Conservation (phyloP, 2,329 filamentous ascomycete genomes). For the Monilinia polystroma region DNA sequence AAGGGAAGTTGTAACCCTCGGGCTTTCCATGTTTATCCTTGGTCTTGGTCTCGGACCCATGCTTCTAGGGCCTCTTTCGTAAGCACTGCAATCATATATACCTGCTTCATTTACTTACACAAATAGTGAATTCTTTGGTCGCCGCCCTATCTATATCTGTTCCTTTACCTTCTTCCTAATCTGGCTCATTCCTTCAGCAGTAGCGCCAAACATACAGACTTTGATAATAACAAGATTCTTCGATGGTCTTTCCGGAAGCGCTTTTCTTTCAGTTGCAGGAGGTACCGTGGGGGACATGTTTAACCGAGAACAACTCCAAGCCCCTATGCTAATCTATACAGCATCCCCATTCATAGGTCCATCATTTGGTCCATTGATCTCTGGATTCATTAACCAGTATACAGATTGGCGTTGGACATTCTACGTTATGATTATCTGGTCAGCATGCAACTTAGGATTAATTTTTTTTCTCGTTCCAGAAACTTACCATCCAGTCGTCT, state of each 20-base stretch:
- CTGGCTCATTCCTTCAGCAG: constrained; percentile 78
- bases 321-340: constrained; percentile 81
- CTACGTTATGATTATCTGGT: constrained; percentile 83
- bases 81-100: constrained; percentile 39
- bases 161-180: constrained; percentile 74
- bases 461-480: constrained; percentile 78
- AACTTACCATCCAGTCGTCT: constrained; percentile 76
- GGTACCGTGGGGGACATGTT: constrained; percentile 85
- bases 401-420: constrained; percentile 79
- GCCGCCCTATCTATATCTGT: constrained; percentile 74
- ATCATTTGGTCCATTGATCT: constrained; percentile 59
- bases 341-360: constrained; percentile 64
- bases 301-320: constrained; percentile 63
- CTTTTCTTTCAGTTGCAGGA: constrained; percentile 72
- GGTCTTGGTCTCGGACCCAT: constrained; percentile 62
- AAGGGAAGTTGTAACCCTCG: constrained; percentile 71
- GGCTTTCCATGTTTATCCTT: constrained; percentile 78
- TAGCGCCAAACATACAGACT: constrained; percentile 78
- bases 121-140: constrained; percentile 67
- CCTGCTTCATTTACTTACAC: constrained; percentile 18
- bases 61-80: constrained; percentile 55
- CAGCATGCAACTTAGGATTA: constrained; percentile 58
- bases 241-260: constrained; percentile 67
- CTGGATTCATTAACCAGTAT: constrained; percentile 80
- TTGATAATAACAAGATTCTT: constrained; percentile 78